phyloP scores from a whole-genome alignment of 768 basidiomycete genomes.

The Bullera alba region DNA sequence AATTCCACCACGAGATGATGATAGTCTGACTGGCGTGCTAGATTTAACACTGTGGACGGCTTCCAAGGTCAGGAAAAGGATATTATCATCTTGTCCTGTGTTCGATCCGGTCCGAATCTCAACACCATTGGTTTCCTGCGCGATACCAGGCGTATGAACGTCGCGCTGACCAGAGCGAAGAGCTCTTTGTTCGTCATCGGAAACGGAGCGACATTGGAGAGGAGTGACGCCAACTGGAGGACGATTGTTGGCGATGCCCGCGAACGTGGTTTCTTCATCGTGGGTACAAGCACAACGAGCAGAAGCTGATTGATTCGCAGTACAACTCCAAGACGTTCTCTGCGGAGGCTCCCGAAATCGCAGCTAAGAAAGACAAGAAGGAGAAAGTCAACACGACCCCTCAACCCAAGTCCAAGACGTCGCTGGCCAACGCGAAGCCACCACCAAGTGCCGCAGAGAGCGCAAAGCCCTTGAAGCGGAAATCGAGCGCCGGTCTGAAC shows the following conservation, averaged over 20 bases:
- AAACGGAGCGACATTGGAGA: conserved; percentile 77
- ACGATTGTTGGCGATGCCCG: conserved; percentile 70
- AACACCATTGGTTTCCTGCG: conserved; percentile 79
- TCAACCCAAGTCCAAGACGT: background rate
- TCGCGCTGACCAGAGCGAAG: conserved; percentile 93
- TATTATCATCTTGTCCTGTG: conserved; percentile 94
- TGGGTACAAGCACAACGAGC: conserved; percentile 44
- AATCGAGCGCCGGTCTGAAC: background rate
- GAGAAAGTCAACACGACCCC: background rate
- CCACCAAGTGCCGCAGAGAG: background rate
- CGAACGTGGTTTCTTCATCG: conserved; percentile 58
- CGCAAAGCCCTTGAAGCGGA: background rate
- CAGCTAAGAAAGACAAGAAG: background rate
- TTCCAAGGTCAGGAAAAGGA: conserved; percentile 99
- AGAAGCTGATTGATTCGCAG: conserved; percentile 3
- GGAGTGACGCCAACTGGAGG: conserved; percentile 74
- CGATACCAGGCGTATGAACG: conserved; percentile 89
- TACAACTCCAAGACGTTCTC: conserved; percentile 18
- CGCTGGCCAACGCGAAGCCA: background rate
- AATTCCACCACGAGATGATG: background rate
- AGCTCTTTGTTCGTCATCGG: conserved; percentile 92
- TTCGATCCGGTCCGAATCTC: conserved; percentile 81
- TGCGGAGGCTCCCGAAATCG: background rate
- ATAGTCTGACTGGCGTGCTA: conserved; percentile 1
- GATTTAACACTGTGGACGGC: conserved; percentile 94